Percentiles rank a stretch among this genome's conserved stretches.
These are phyloP conservation scores for Fonsecaea monophora DNA, from an alignment of 2,329 filamentous ascomycete genomes.

Conservation along the genomic window DNA sequence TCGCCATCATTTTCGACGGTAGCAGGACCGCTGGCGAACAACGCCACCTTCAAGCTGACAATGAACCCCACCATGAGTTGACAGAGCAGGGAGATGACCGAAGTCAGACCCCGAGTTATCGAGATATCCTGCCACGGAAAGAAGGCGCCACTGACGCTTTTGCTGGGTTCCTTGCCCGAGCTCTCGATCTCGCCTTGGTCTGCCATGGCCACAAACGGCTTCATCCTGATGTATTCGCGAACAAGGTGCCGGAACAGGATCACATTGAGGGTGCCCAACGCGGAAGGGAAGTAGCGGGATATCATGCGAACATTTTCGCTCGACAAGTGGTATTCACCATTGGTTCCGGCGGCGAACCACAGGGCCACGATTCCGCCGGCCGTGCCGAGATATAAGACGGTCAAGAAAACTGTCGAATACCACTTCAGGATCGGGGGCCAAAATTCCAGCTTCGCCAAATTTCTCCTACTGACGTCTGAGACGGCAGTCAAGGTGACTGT, in stretches of 20 bases:
- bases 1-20: not conserved
- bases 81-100: conserved; percentile 18
- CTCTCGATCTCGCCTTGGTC: conserved; percentile 7
- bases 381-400: conserved; percentile 13
- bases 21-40: conserved; percentile 17
- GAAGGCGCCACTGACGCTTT: conserved; percentile 21
- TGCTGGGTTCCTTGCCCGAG: conserved; percentile 4
- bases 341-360: conserved; percentile 19
- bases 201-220: conserved; percentile 22
- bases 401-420: conserved; percentile 15
- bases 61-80: conserved; percentile 23
- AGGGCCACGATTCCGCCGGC: conserved; percentile 10
- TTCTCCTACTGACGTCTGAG: not conserved
- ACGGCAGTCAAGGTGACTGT: conserved; percentile 8
- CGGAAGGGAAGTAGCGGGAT: conserved; percentile 24
- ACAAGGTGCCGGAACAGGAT: conserved; percentile 23
- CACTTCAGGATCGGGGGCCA: conserved; percentile 17
- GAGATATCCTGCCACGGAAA: conserved; percentile 24
- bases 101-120: conserved; percentile 7
- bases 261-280: conserved; percentile 18
- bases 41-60: conserved; percentile 24
- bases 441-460: conserved; percentile 3
- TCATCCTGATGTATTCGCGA: conserved; percentile 22
- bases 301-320: conserved; percentile 27
- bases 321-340: conserved; percentile 23